These are phyloP conservation scores for Rachicladosporium sp. DNA, from an alignment of 2,329 filamentous ascomycete species.

Conservation along the genomic window DNA sequence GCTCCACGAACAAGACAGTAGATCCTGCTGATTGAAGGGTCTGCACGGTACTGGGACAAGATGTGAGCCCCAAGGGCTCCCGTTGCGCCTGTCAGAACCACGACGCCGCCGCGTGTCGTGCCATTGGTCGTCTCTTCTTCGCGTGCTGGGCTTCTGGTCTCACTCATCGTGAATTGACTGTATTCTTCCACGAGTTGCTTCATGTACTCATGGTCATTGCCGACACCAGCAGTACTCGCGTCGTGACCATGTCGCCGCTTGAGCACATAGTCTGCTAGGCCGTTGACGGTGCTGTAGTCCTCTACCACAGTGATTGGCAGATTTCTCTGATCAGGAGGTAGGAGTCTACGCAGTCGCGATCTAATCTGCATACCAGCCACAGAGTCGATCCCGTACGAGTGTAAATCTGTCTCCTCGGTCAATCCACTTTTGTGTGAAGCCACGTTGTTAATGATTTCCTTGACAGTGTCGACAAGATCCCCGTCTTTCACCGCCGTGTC, in stretches of 20 bases:
- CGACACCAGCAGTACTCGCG: background rate
- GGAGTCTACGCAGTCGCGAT: constrained; percentile 23
- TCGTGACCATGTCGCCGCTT: constrained; percentile 26
- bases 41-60: constrained; percentile 31
- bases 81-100: constrained; percentile 39
- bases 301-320: constrained; percentile 49
- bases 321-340: constrained; percentile 21
- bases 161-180: constrained; percentile 24
- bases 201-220: constrained; percentile 28
- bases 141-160: background rate
- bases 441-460: constrained; percentile 12
- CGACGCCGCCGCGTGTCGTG: constrained; percentile 8
- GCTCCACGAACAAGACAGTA: constrained; percentile 46
- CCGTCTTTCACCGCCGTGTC: constrained; percentile 19
- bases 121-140: background rate
- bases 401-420: constrained; percentile 38
- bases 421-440: constrained; percentile 9
- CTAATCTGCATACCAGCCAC: constrained; percentile 44
- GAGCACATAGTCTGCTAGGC: constrained; percentile 27
- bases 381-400: constrained; percentile 48
- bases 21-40: constrained; percentile 31
- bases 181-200: constrained; percentile 36
- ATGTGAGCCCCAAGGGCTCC: constrained; percentile 42
- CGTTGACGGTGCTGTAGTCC: constrained; percentile 43
- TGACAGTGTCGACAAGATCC: constrained; percentile 23